Evolutionary conservation across 257 asterid genomes (phyloP), one percentile per base, ranked within the genome.

Genomic region (Nicotiana otophora): DNA sequence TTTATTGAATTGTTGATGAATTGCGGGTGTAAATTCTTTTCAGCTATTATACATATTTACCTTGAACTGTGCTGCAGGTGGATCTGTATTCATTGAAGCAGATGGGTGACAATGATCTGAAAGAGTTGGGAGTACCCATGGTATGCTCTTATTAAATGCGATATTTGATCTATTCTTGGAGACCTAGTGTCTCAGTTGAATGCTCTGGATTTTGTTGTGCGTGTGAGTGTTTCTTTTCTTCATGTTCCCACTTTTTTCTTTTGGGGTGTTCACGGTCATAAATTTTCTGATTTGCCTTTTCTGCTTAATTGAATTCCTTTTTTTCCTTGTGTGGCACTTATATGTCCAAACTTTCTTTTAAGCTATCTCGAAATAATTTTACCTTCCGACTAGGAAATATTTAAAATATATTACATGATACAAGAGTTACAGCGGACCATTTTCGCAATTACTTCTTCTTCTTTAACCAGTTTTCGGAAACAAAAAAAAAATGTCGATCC

Each of bases 101-200:
- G 86, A 94, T 93, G 98, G 84, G 93, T 51, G 98, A 94, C 88
- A 82, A 83, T 80, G 99, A 96, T 87, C 97, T 94, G 81, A 94
- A 93, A 86, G 98, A 91, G 87, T 75, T 94, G 89, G 99, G 99
- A 75, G 86, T 96, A 83, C 99, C 99, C 62, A 92, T 94, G 98
- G 99, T 96, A 94, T 82, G 83, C 30, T 67, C 87, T 76, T 78
- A 48, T 46, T 51, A 34, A 68, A 42, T 60, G 23, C 31, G 31
- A 81, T 61, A 63, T 69, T 74, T 81, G 31, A 64, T 75, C 51
- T 64, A 36, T 77, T 36, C 66, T 3, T 74, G 70, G 20, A 23
- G 62, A 77, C 26, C 60, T 53, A 78, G 19, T 66, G 1, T 62
- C 39, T 81, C 83, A 42, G 79, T 72, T 60, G 48, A 34, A 64